These are phyloP conservation scores for Adansonia madagascariensis DNA, from an alignment of 441 rosid species.

Conservation along the genomic window DNA sequence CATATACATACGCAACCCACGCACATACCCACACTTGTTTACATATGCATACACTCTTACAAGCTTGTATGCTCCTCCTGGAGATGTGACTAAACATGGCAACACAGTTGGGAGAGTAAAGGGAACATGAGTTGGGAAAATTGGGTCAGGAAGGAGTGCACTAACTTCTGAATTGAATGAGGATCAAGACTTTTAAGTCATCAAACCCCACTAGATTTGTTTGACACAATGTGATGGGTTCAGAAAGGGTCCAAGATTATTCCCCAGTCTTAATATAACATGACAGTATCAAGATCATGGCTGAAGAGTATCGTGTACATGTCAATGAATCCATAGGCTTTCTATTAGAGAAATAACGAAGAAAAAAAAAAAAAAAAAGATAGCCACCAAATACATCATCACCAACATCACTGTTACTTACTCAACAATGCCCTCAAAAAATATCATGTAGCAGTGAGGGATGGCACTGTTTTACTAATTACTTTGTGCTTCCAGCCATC, in stretches of 20 bases:
- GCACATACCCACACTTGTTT: no score
- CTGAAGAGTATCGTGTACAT: background rate
- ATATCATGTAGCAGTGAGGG: conserved; percentile 31
- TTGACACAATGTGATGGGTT: background rate
- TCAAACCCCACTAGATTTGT: background rate
- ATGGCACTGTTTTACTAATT: conserved; percentile 39
- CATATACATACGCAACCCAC: background rate
- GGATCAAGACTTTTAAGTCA: background rate
- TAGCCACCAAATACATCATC: conserved; percentile 34
- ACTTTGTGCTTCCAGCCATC: conserved; percentile 32
- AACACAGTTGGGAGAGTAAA: background rate
- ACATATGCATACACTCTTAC: no score
- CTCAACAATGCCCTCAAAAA: conserved; percentile 30
- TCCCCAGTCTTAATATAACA: background rate
- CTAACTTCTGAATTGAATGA: background rate
- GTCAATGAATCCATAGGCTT: conserved; percentile 22
- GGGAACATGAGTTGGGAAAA: background rate
- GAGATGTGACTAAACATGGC: background rate
- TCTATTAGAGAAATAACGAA: conserved; percentile 19
- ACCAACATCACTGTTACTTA: conserved; percentile 39
- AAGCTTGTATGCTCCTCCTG: background rate
- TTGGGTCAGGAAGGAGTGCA: background rate
- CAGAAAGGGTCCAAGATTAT: background rate
- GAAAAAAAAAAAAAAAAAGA: background rate
- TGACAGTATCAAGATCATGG: background rate